Evolutionary conservation across 2,329 filamentous ascomycete genomes (phyloP).

Genomic region (Phialophora macrospora): DNA sequence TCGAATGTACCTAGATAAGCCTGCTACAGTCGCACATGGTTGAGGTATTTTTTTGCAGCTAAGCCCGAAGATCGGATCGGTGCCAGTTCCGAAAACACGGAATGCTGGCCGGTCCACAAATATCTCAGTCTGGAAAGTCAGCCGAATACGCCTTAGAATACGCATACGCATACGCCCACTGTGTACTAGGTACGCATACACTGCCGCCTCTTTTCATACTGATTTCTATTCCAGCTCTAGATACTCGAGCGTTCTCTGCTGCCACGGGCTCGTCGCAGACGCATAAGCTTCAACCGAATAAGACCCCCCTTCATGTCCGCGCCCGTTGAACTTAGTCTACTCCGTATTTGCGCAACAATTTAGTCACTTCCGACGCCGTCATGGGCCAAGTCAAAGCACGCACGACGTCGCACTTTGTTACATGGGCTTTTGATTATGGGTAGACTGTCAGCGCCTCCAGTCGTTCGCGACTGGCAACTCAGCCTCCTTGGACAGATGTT

Average conservation of each 20-base stretch:
- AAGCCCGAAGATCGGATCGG: no score
- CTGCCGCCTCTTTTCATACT: not conserved
- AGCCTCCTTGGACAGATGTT: constrained; percentile 1
- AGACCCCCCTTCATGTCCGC: not conserved
- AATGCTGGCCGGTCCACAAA: not conserved
- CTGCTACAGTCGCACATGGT: no score
- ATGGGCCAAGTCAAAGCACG: not conserved
- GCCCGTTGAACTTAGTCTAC: not conserved
- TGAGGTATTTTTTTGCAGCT: no score
- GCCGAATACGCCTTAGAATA: not conserved
- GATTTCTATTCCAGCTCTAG: not conserved
- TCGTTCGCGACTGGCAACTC: not conserved
- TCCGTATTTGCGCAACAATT: not conserved
- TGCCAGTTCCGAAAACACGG: not conserved
- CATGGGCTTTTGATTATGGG: not conserved
- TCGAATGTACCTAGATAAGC: no score
- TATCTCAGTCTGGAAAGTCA: not conserved
- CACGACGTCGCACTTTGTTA: not conserved
- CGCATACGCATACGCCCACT: not conserved
- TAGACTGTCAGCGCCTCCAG: not conserved
- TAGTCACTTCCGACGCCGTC: not conserved
- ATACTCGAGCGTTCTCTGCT: not conserved
- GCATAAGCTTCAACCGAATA: not conserved
- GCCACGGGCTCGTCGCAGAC: not conserved
- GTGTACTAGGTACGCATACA: not conserved